These are phyloP conservation scores for Solanum pennellii DNA, from an alignment of 257 asterid species.

Conservation along the genomic window DNA sequence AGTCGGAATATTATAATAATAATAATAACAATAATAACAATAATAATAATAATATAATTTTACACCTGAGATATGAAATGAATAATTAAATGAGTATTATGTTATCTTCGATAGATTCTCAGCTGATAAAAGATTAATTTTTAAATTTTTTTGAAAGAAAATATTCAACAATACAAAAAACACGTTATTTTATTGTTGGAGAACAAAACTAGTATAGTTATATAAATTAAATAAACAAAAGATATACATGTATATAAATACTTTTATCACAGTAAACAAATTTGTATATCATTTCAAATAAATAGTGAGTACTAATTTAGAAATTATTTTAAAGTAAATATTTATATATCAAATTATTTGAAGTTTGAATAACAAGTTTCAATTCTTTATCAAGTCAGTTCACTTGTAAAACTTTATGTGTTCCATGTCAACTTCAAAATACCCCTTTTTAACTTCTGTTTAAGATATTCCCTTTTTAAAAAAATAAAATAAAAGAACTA, in stretches of 20 bases:
- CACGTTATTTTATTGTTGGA: neutral
- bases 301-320: neutral
- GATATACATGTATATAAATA: neutral
- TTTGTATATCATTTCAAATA: neutral
- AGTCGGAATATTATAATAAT: neutral
- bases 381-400: neutral
- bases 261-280: neutral
- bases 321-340: neutral
- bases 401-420: neutral
- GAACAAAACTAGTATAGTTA: neutral
- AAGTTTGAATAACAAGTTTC: neutral
- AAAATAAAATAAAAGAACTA: neutral
- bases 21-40: neutral
- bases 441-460: neutral
- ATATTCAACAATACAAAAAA: no score
- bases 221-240: neutral
- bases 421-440: neutral
- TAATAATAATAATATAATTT: neutral
- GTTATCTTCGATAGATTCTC: neutral
- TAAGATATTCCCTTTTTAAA: neutral
- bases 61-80: rapidly evolving
- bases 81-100: neutral
- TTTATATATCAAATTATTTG: neutral
- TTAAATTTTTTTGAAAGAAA: neutral
- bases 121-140: neutral